Evolutionary conservation across 345 rosid genomes (phyloP), one percentile per base, ranked within the genome.

Genomic region (Mallotus nudiflorus): DNA sequence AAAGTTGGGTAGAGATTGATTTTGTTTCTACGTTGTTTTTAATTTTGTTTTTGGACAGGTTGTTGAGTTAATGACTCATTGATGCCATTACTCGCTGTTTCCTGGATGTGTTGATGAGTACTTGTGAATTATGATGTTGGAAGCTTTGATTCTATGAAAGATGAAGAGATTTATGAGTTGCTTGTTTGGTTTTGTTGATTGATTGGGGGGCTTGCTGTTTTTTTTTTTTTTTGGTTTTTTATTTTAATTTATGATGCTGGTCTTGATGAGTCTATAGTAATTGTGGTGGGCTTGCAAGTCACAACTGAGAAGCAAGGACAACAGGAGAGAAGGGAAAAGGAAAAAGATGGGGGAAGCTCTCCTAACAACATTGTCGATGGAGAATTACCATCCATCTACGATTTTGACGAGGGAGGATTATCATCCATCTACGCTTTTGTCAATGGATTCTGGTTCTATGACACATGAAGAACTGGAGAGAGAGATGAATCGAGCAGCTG

Each of bases 391-490:
- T n/a, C n/a, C n/a, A n/a, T n/a, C n/a, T n/a, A n/a, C n/a, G n/a
- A n/a, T n/a, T n/a, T n/a, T n/a, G n/a, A n/a, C n/a, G n/a, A n/a
- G n/a, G n/a, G n/a, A n/a, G n/a, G 87, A 86, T 81, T 92, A 94
- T 81, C 97, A 87, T 67, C 98, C 97, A 40, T 94, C 97, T 46
- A 94, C 98, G 27, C 87, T 94, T 60, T 81, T 94, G 51, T 94
- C 97, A 15, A 94, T 94, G 97, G 98, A 94, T 83, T 90, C 97
- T 9, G 87, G 96, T 72, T 89, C 97, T 78, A 80, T 91, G 60
- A 83, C 96, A 11, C 97, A 94, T 11, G 98, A 91, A 37, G 98
- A 94, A 62, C 76, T 90, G 65, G 97, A 91, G 74, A 82, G 93
- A 69, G 98, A 90, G 73, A 88, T 94, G 96, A 94, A 86, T 76